Evolutionary conservation across 2,329 filamentous ascomycete genomes (phyloP), one percentile per base, ranked within the genome.

Genomic region (Gyromitra esculenta): DNA sequence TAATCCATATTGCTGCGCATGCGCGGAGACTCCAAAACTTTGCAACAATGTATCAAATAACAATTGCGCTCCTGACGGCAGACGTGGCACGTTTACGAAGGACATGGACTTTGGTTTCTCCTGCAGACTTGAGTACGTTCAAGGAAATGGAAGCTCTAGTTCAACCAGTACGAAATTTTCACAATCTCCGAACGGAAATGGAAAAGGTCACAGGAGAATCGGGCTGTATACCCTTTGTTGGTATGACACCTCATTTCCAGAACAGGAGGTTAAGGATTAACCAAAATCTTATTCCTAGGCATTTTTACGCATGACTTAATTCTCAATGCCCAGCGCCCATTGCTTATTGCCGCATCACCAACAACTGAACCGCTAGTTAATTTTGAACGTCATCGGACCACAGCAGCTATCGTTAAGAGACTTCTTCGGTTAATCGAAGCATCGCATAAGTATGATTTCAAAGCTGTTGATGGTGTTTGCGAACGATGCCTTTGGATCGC

Each of bases 401-500:
- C 91, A 35, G 92, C 92, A 2, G 87, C 88, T 0, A 91, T 94
- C 50, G 90, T 95, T 79, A 96, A 96, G 86, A 93, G 91, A 63
- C 85, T 96, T 50, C 85, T 95, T 52, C 87, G 92, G 25, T 85
- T 96, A n/a, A 86, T 96, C 8, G 92, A 96, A 83, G 91, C 91
- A 0, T 94, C 92, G 82, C 89, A 90, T 25, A 87, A 89, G 72
- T 96, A 95, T 82, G 84, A 85, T 5, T 94, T 95, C 82, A 87
- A 90, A 80, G 90, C 92, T 0, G 89, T 94, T 48, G 91, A 93
- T 77, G 91, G 92, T 67, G 88, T 94, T 65, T 91, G 92, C 3
- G 92, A 93, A 83, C 87, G 91, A 78, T 96, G 92, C 82, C 86
- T 96, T n/a, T 96, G 93, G 92, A 90, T 96, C 85, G 90, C 91